Base-by-base conservation (phyloP, 345 rosid genomes). In the Gossypium turneri region DNA sequence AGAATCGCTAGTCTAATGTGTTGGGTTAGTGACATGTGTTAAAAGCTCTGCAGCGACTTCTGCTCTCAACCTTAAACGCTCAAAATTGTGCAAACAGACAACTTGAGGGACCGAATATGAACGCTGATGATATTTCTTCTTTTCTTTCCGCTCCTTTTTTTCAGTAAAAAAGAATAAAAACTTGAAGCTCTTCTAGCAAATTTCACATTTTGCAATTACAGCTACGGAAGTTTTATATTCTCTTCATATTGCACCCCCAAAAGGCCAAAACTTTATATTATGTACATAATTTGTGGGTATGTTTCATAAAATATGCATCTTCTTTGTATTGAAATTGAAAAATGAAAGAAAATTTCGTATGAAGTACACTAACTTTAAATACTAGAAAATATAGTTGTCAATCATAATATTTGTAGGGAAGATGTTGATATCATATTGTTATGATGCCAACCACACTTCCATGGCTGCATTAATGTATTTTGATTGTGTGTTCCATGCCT, bases 21-120 rank as follows among this genome's bases (percentile, higher is more conserved):
- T 67, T 65, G 55, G 58, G 67, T 51, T 44, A 53, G 51, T 79
- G 84, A 81, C 88, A 81, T 34, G 80, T 79, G 84, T 78, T 80
- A 22, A 52, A 60, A 51, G 78, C 81, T 76, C 64, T 52, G 51
- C 73, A 74, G 74, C 84, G 82, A 82, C 78, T 72, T 78, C 79
- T 72, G 75, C 85, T 80, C 87, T 68, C 77, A 27, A 61, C 84
- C 85, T 82, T 61, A 34, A 67, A 73, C 67, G 59, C 58, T 27
- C 57, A 25, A 61, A 53, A 55, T 51, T 55, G 29, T 19, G 29
- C 72, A 43, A 52, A 9, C 22, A 68, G 38, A 12, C 72, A 67
- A 47, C 29, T 19, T 11, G 34, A 58, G 29, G 44, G 45, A 57
- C 22, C 12, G 24, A 50, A 50, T 16, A 43, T 27, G 70, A 61